Base-by-base conservation (phyloP, 2,329 filamentous ascomycete genomes). In the Diaporthe ilicicola region DNA sequence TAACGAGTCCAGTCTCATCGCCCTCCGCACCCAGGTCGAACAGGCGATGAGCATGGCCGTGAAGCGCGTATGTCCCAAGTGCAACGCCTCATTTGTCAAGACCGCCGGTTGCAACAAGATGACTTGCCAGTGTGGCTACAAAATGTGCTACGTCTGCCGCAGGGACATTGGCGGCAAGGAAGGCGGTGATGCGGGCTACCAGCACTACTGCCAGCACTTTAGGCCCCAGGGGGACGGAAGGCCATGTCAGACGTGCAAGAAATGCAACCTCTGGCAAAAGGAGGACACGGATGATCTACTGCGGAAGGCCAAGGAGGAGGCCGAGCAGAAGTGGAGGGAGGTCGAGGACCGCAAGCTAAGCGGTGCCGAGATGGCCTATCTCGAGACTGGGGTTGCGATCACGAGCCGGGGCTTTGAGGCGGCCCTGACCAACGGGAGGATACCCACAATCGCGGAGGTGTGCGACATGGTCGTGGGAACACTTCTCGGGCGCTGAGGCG, bases 121-220 rank as follows among this genome's bases (percentile, higher is more conserved):
- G 50, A 95, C 94, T 7, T 98, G 96, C 79, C 91, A 94, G 19
- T 99, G 96, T 81, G 96, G 96, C 10, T 98, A 98, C 82, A 92
- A 93, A 76, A 98, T 98, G 95, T 99, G 96, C 81, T 99, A 99
- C 78, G 90, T 98, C 56, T 99, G 96, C 81, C 93, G 96, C 50
- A 92, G 92, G 75, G 91, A 94, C 76, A 89, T 92, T 56, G 84
- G 86, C 69, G 84, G 88, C 62, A 73, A 75, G 44, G 81, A 76
- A 17, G 78, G 77, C 15, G 75, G 79, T 34, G 81, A 81, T 59
- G 92, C 95, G 79, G 95, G 95, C 0, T 98, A 99, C 81, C 87
- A 90, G 48, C 96, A 99, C 81, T 99, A 98, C 78, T 99, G 96
- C 80, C 93, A 97, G 79, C 96, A 98, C 82, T 98, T 98, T 80